Evolutionary conservation across 2,329 filamentous ascomycete genomes (phyloP), one percentile per base, ranked within the genome.

Genomic region (Zasmidium citrigriseum): DNA sequence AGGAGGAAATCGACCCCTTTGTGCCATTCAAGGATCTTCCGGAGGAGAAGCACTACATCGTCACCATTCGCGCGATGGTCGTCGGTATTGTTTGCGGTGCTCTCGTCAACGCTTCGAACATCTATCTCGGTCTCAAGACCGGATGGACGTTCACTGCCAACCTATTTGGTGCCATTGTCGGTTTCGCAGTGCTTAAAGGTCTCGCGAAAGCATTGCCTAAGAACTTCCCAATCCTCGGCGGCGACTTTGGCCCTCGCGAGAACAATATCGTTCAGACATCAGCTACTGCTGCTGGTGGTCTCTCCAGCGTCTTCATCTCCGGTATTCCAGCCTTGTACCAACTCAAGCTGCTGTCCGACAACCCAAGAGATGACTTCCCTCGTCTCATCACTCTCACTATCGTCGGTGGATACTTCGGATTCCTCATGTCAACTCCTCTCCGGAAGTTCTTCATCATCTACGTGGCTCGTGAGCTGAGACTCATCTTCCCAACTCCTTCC

Each of bases 391-490:
- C 83, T 24, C 78, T 88, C 62, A 87, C 85, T 1, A 76, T 86
- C 46, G 82, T 86, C 49, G 84, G 83, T 58, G 83, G 82, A 10
- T 86, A 86, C 73, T 87, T 87, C 70, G 86, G 86, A 3, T 79
- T 87, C 59, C 85, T 86, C 62, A 63, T 54, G 27, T 57, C 51
- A n/a, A 47, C 59, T 12, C 59, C 54, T 41, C 49, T 68, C 22
- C 83, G 86, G 58, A 87, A 86, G 68, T 88, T 89, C 76, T 89
- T 88, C 76, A 82, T 89, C 71, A 83, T 88, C 70, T 84, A 86
- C 58, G 83, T 87, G 12, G 83, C 83, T 2, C 78, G 84, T 10
- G 83, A 87, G 72, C 73, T 86, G 27, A 80, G 79, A 57, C 77
- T 87, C 46, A 78, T 86, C 56, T 87, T 86, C 72, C 84, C 84